Conservation (phyloP, 768 basidiomycete species). For the Tephrocybe sp. region DNA sequence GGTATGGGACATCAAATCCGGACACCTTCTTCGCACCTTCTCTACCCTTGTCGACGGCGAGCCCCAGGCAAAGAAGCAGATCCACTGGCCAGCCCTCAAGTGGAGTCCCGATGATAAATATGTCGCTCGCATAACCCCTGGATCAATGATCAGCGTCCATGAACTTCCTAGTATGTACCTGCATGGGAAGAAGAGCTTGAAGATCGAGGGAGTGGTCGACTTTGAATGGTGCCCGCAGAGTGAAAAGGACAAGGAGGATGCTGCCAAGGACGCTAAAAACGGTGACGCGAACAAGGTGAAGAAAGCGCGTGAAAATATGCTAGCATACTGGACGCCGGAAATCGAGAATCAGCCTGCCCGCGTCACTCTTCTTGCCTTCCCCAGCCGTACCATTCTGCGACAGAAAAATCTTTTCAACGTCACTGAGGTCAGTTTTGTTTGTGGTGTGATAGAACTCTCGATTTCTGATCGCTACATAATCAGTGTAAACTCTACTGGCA, state of each 20-base stretch:
- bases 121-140: conserved; percentile 85
- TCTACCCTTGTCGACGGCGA: conserved; percentile 63
- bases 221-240: conserved; percentile 98
- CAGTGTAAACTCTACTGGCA: conserved; percentile 99
- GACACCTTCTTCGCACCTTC: conserved; percentile 90
- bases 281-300: conserved; percentile 47
- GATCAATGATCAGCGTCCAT: conserved; percentile 94
- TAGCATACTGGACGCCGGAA: conserved; percentile 98
- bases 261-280: conserved; percentile 48
- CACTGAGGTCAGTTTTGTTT: conserved; percentile 68
- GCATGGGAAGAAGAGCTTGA: conserved; percentile 94
- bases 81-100: conserved; percentile 94
- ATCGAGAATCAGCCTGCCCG: conserved; percentile 95
- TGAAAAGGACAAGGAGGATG: conserved; percentile 83
- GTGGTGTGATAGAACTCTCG: conserved; percentile 1
- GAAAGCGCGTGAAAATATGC: conserved; percentile 84
- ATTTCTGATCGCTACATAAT: conserved; percentile 2
- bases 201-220: conserved; percentile 95
- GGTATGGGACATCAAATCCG: conserved; percentile 98
- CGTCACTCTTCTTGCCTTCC: conserved; percentile 91
- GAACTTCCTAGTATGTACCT: conserved; percentile 94
- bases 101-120: conserved; percentile 98
- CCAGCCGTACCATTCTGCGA: conserved; percentile 77
- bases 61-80: conserved; percentile 68
- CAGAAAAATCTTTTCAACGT: conserved; percentile 99